Evolutionary conservation across 805 yeast genomes (phyloP), one percentile per base, ranked within the genome.

Genomic region (Starmerella bacillaris): DNA sequence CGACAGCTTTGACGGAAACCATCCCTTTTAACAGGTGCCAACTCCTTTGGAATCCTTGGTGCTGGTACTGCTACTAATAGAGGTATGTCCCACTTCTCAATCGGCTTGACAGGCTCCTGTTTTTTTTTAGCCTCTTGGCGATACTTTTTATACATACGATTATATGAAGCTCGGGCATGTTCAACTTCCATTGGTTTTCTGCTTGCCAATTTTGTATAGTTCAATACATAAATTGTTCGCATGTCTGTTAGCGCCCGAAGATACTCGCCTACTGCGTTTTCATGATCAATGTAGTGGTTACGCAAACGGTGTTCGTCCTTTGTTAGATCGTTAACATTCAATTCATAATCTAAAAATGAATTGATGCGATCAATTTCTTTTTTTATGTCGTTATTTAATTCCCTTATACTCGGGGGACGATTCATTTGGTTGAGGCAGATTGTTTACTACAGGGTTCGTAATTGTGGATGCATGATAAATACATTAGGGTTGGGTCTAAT

Each of bases 51-150:
- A 18, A 5, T 26, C 14, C 14, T 5, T 7, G 16, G 16, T 6
- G n/a, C 29, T 7, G 29, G 29, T 11, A 12, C 7, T 7, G 29
- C 29, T 7, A 26, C 29, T 11, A 18, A 18, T 18, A 18, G 29
- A 11, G 14, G 7, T 21, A 38, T 35, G 19, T 35, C 36, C 41
- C 41, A 38, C 17, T 21, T 20, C 19, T 14, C 21, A 20, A 34
- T 20, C 4, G 33, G 34, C 11, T n/a, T 7, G 11, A 35, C 21
- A 3, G 32, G 31, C 6, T 11, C 22, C 11, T 17, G n/a, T 18
- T 20, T 32, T 15, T 12, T 8, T 3, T 4, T 4, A 4, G 38
- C 33, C 24, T 24, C 14, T 7, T 4, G 8, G 18, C 29, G 22
- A 31, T 37, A 37, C 21, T 33, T 16, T 15, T 24, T 18, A 4